phyloP scores from a whole-genome alignment of 1,284 basidiomycete species.

The Naganishia liquefaciens region DNA sequence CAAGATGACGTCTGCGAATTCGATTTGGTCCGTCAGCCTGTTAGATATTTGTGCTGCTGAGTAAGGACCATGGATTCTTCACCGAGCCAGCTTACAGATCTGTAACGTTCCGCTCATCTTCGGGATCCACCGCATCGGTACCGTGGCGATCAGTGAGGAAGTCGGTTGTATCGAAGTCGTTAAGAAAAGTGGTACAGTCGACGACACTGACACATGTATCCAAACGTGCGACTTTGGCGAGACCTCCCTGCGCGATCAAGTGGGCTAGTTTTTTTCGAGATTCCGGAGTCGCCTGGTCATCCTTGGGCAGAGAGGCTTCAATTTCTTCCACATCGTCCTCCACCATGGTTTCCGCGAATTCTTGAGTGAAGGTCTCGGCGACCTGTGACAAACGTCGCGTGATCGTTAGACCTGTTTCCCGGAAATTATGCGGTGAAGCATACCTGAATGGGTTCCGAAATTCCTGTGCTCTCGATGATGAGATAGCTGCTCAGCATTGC shows the following conservation, averaged over 20 bases:
- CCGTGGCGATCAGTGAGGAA: constrained; percentile 55
- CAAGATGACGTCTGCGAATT: constrained; percentile 56
- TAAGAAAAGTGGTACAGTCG: constrained; percentile 50
- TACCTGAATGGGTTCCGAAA: constrained; percentile 56
- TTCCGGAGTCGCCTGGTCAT: constrained; percentile 34
- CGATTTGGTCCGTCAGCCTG: constrained; percentile 54
- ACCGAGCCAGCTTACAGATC: constrained; percentile 45
- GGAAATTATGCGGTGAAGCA: constrained; percentile 34
- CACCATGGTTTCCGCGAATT: constrained; percentile 51
- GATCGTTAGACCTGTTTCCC: constrained; percentile 10
- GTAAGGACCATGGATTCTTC: background rate
- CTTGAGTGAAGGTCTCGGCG: constrained; percentile 54
- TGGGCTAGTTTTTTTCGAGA: constrained; percentile 47
- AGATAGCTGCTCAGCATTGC: constrained; percentile 44
- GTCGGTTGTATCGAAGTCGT: constrained; percentile 56
- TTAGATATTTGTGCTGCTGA: too few relatives aligned
- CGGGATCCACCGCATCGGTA: constrained; percentile 46
- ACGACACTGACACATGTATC: constrained; percentile 51
- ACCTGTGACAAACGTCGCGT: constrained; percentile 34
- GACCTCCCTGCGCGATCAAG: constrained; percentile 54
- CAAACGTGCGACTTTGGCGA: constrained; percentile 49
- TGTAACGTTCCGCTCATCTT: constrained; percentile 57
- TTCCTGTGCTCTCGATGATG: constrained; percentile 56
- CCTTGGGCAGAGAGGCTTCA: constrained; percentile 40
- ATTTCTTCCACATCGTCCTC: constrained; percentile 47